Conservation (phyloP, 164 flowering plant species). For the Kingdonia uniflora region DNA sequence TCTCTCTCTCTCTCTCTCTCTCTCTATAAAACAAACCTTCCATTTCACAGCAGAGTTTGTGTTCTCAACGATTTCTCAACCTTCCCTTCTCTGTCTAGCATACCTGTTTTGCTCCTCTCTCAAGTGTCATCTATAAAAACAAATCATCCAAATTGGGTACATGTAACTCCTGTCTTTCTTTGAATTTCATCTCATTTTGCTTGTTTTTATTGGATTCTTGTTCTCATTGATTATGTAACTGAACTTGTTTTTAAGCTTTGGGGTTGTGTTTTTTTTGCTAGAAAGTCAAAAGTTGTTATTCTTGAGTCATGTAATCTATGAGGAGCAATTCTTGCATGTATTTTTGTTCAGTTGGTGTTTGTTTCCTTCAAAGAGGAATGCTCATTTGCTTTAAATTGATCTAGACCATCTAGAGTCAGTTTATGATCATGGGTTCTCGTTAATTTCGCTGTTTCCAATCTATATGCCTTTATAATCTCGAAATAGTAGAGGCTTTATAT, state of each 20-base stretch:
- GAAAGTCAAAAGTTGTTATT: slow-evolving; percentile 11
- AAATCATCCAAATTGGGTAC: slow-evolving; percentile 6
- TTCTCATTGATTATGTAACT: slow-evolving; percentile 23
- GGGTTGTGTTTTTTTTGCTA: neutral
- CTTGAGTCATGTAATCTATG: slow-evolving; percentile 29
- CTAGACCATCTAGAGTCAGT: neutral
- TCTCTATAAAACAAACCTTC: no score
- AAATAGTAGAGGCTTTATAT: no score
- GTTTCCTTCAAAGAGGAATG: slow-evolving; percentile 6
- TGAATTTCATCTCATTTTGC: slow-evolving; percentile 6
- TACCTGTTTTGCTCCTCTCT: slow-evolving; percentile 8
- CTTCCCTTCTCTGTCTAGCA: slow-evolving; percentile 13
- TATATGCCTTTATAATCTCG: no score
- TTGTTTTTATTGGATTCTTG: slow-evolving; percentile 1
- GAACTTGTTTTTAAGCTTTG: slow-evolving; percentile 4
- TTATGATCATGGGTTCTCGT: slow-evolving; percentile 8
- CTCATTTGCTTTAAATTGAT: slow-evolving; percentile 5
- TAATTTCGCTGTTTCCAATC: slow-evolving; percentile 13
- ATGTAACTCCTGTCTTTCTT: slow-evolving; percentile 10
- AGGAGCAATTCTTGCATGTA: neutral
- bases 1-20: neutral
- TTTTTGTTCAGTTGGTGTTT: neutral
- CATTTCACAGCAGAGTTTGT: slow-evolving; percentile 1
- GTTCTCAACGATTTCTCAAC: neutral
- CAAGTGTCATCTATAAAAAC: neutral